Evolutionary conservation across 306 rosid species (phyloP).

Genomic region (Quercus suber): DNA sequence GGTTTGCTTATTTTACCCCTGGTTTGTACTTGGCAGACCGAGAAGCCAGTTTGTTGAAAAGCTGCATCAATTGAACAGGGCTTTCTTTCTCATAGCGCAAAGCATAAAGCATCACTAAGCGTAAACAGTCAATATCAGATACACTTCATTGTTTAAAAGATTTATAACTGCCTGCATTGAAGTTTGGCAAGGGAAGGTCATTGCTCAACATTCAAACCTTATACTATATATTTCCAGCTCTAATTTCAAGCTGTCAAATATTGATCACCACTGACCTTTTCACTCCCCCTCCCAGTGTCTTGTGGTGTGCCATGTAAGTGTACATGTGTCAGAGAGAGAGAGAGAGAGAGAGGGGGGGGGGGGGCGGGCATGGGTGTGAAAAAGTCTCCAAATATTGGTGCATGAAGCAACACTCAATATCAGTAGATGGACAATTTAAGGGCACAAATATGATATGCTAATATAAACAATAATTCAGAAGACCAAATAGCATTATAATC

Average conservation of each 20-base stretch:
- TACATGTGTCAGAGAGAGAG: no score
- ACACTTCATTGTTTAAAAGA: slow-evolving; percentile 70
- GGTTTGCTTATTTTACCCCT: slow-evolving; percentile 50
- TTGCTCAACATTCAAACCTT: not conserved
- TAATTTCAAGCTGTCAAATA: not conserved
- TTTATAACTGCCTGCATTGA: slow-evolving; percentile 72
- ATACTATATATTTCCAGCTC: not conserved
- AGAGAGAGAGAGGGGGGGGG: no score
- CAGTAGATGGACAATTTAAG: not conserved
- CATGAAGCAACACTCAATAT: not conserved
- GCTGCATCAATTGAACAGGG: slow-evolving; percentile 90
- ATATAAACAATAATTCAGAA: not conserved
- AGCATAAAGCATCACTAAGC: slow-evolving; percentile 87
- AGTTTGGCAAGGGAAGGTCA: slow-evolving; percentile 28
- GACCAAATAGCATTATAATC: not conserved
- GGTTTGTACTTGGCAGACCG: slow-evolving; percentile 69
- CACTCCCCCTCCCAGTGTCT: no score
- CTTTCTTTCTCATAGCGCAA: slow-evolving; percentile 93
- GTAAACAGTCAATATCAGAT: slow-evolving; percentile 72
- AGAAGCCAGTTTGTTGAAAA: slow-evolving; percentile 75
- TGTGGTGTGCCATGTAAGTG: no score
- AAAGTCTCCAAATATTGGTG: no score
- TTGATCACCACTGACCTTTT: no score
- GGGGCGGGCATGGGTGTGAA: no score
- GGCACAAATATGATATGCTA: not conserved